Conservation (phyloP, 768 basidiomycete species). For the Hirschioporus abietinus region DNA sequence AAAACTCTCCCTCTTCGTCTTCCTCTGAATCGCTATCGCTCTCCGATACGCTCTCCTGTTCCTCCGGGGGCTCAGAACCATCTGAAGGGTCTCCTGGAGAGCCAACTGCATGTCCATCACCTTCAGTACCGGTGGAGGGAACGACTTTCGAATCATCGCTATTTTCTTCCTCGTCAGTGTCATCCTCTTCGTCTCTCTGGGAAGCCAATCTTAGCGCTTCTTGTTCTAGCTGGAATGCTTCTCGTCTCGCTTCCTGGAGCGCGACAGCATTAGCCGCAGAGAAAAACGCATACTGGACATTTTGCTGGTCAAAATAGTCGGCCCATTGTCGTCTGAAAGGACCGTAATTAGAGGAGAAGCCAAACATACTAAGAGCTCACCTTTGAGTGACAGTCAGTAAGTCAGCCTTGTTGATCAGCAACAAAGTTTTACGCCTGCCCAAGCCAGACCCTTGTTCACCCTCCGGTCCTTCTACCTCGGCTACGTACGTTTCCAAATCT, state of each 20-base stretch:
- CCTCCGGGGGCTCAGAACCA: constrained; percentile 13
- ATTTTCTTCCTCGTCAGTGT: constrained; percentile 26
- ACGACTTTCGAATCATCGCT: not conserved
- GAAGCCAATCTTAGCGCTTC: constrained; percentile 24
- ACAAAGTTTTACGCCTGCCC: constrained; percentile 66
- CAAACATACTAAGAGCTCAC: constrained; percentile 32
- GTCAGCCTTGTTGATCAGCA: constrained; percentile 96
- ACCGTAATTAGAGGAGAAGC: not conserved
- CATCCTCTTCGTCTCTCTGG: constrained; percentile 19
- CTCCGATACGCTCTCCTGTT: constrained; percentile 21
- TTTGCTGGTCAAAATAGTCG: constrained; percentile 77
- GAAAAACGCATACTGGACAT: constrained; percentile 84
- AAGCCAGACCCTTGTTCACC: constrained; percentile 74
- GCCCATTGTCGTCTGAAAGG: constrained; percentile 74
- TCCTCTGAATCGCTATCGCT: constrained; percentile 28
- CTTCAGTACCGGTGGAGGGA: too few species aligned
- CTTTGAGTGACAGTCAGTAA: constrained; percentile 82
- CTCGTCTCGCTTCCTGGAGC: constrained; percentile 67
- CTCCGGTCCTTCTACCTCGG: constrained; percentile 77
- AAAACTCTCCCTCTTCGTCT: constrained; percentile 35
- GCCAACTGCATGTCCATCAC: constrained; percentile 16
- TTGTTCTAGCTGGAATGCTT: constrained; percentile 29
- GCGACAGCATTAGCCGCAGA: constrained; percentile 87
- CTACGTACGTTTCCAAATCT: constrained; percentile 82
- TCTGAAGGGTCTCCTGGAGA: constrained; percentile 13